Percentiles rank a stretch among this genome's conserved stretches.
Conservation (phyloP, 2,329 filamentous ascomycete species). For the Ascocoryne sarcoides region DNA sequence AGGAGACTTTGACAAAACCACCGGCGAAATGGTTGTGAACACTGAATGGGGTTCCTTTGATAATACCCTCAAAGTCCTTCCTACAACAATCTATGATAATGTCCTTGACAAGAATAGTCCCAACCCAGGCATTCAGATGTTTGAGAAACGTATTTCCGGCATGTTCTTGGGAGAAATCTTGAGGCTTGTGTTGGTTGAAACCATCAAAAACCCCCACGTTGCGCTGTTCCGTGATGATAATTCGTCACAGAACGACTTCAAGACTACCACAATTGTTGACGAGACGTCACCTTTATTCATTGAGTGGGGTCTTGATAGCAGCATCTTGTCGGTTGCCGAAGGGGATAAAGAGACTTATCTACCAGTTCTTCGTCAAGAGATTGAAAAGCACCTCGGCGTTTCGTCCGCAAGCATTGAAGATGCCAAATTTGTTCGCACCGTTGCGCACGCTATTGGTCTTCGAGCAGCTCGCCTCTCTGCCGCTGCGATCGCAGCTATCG, state of each 20-base stretch:
- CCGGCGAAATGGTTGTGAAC: conserved; percentile 95
- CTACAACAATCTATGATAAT: conserved; percentile 74
- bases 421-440: conserved; percentile 75
- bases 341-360: conserved; percentile 68
- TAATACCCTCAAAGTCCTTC: conserved; percentile 81
- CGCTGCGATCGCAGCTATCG: conserved; percentile 76
- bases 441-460: conserved; percentile 76
- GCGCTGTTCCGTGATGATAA: conserved; percentile 70
- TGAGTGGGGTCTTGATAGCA: conserved; percentile 85
- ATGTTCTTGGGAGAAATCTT: conserved; percentile 98
- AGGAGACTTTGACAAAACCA: conserved; percentile 66
- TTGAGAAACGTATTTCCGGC: conserved; percentile 94
- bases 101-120: conserved; percentile 70
- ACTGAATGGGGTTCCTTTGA: conserved; percentile 98
- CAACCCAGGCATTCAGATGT: conserved; percentile 96
- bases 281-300: conserved; percentile 60
- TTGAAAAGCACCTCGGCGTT: conserved; percentile 70
- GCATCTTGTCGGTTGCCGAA: conserved; percentile 79
- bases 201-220: conserved; percentile 58
- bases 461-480: conserved; percentile 83
- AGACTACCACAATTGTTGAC: conserved; percentile 61
- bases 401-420: conserved; percentile 73
- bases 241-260: conserved; percentile 60
- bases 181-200: conserved; percentile 62
- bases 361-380: conserved; percentile 63